Base-by-base conservation (phyloP, 2,329 filamentous ascomycete genomes). In the Dactylella cylindrospora region DNA sequence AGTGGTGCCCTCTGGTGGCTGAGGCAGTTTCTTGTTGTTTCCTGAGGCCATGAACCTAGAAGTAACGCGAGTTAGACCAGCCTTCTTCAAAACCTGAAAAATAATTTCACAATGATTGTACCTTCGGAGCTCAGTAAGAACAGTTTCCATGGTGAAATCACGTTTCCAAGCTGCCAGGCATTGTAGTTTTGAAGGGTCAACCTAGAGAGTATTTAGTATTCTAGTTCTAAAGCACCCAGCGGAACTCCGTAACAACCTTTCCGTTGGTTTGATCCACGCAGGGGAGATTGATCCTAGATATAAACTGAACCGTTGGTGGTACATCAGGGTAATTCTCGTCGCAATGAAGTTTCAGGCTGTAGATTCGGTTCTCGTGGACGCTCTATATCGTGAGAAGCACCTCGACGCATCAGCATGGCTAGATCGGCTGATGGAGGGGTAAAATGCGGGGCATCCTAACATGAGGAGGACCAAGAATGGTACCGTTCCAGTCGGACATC, bases 401-500 rank as follows among this genome's bases (percentile, higher is more conserved):
- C n/a, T n/a, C n/a, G n/a, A n/a, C n/a, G n/a, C n/a, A n/a, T n/a
- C n/a, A n/a, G n/a, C n/a, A n/a, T n/a, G n/a, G n/a, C n/a, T n/a
- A n/a, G n/a, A n/a, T n/a, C 15, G 44, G 41, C 12, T 25, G 12
- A 36, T 35, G 35, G 49, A 55, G 57, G 44, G 46, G 59, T n/a
- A 20, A 15, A 36, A 28, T 23, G 38, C 25, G 44, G 35, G 44
- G 23, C n/a, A 31, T 22, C 35, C 87, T 71, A 79, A 96, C 93
- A 74, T 97, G 90, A 73, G 93, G 91, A 68, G 93, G 93, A 1
- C 93, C 93, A 43, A 96, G 84, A 67, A 98, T 97, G 12, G 93
- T 98, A 70, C 91, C 93, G 71, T 95, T 95, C 93, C 93, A 98
- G 78, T 96, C 90, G 66, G 87, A 91, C 90, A 98, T 95, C 74